Conservation (phyloP, 768 basidiomycete genomes). For the Boletus tomentosulus region DNA sequence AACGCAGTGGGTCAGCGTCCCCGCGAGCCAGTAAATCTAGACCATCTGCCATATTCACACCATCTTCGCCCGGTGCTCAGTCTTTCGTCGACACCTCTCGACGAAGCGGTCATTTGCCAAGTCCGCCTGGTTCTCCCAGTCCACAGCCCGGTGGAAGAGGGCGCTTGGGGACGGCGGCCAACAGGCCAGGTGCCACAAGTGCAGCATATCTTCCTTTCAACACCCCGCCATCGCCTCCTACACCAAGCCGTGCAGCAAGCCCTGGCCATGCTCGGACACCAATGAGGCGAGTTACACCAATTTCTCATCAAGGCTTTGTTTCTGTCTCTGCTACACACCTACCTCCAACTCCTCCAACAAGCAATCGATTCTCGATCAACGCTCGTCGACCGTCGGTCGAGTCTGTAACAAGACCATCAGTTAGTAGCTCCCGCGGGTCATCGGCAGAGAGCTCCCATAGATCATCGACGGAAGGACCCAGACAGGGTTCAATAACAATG, state of each 20-base stretch:
- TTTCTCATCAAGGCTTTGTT: slow-evolving; percentile 37
- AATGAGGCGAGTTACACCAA: slow-evolving; percentile 38
- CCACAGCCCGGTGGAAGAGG: slow-evolving; percentile 38
- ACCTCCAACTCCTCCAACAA: slow-evolving; percentile 30
- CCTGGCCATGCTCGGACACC: slow-evolving; percentile 43
- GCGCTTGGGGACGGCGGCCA: slow-evolving; percentile 32
- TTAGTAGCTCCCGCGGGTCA: slow-evolving; percentile 33
- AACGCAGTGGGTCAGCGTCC: slow-evolving; percentile 29
- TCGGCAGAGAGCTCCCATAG: slow-evolving; percentile 38
- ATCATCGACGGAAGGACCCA: slow-evolving; percentile 24
- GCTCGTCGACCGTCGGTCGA: slow-evolving; percentile 15
- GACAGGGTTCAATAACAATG: slow-evolving; percentile 19
- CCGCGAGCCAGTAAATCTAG: slow-evolving; percentile 31
- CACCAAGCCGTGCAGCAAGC: slow-evolving; percentile 36
- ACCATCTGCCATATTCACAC: slow-evolving; percentile 30
- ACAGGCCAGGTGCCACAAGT: slow-evolving; percentile 35
- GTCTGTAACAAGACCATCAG: slow-evolving; percentile 17
- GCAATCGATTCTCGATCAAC: slow-evolving; percentile 27
- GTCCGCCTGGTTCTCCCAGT: slow-evolving; percentile 47
- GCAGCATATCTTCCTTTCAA: slow-evolving; percentile 40
- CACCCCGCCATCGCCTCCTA: slow-evolving; percentile 38
- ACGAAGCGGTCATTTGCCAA: slow-evolving; percentile 37
- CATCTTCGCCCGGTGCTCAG: slow-evolving; percentile 25
- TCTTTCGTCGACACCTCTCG: slow-evolving; percentile 35
- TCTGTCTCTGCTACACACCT: slow-evolving; percentile 52